Base-by-base conservation (phyloP, 2,329 filamentous ascomycete genomes). In the Achaetomium macrosporum region DNA sequence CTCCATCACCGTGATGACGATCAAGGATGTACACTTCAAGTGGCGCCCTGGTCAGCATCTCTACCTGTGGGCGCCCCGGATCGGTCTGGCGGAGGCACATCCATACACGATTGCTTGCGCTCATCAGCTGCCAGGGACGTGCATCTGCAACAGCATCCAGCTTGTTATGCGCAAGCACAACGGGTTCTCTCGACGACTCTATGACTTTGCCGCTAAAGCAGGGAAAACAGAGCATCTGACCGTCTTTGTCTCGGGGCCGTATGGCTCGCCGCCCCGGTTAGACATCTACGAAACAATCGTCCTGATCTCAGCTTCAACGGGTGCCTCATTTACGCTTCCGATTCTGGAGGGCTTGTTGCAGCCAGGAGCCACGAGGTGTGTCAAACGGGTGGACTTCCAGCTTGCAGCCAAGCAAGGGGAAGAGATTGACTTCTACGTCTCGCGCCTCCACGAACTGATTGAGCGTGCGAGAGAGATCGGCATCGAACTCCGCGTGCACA, bases 71-170 rank as follows among this genome's bases (percentile, higher is more conserved):
- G 66, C 83, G 46, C 81, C 81, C 6, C 67, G 70, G 2, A 65
- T 83, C 2, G 80, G 78, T 0, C 68, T 71, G 1, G 62, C 81
- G 5, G 81, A 84, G 59, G 74, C 77, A 0, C 81, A 84, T 55
- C 81, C 81, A 0, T 84, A 82, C 64, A 84, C 81, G 5, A 79
- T 84, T 39, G 79, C 81, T n/a, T 76, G 73, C 16, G 75, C 79
- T 1, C 75, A 78, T 60, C 72, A 71, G 43, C 64, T 76, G 11
- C 70, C 74, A 1, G 76, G 72, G 25, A 73, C 73, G 1, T 81
- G 78, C 56, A 74, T 76, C 40, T 82, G 79, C 69, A 79, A 81
- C 64, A 81, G 77, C 61, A 72, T 84, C 41, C 79, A 83, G 63
- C 71, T 84, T 3, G 75, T 83, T 2, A 69, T 84, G 16, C 72